Conservation (phyloP, 176 grass and related monocot species). For the Melocanna baccifera region DNA sequence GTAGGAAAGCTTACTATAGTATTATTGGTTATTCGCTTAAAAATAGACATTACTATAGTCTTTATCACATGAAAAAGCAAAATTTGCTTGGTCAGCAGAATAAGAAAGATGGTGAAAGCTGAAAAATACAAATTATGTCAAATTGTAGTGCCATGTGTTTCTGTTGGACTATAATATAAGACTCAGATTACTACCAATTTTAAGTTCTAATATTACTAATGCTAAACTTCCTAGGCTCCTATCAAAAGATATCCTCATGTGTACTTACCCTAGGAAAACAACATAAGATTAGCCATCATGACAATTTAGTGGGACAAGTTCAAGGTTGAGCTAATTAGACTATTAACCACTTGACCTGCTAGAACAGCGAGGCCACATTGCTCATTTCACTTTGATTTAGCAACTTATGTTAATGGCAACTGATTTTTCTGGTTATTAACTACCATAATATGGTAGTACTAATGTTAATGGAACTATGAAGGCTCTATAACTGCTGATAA, state of each 20-base stretch:
- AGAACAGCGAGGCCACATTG: neutral
- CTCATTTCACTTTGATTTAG: neutral
- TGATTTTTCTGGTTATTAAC: neutral
- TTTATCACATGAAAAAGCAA: neutral
- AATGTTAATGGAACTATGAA: slow-evolving; percentile 42
- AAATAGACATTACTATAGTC: neutral
- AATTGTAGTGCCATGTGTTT: neutral
- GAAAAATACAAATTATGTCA: slow-evolving; percentile 1
- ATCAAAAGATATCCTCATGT: neutral
- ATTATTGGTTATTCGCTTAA: neutral
- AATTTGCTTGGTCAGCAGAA: neutral
- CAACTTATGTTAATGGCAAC: neutral
- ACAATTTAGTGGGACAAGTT: neutral
- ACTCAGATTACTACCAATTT: neutral
- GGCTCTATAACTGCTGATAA: slow-evolving; percentile 65
- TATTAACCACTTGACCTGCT: neutral
- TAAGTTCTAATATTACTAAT: slow-evolving; percentile 6
- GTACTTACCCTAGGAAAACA: neutral
- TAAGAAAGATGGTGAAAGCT: slow-evolving; percentile 1
- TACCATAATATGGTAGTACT: neutral
- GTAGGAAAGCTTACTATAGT: neutral
- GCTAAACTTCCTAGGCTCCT: neutral
- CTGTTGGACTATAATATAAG: neutral
- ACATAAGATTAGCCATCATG: neutral
- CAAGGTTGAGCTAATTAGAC: neutral